Evolutionary conservation across 768 basidiomycete genomes (phyloP).

Genomic region (Russula sp.): DNA sequence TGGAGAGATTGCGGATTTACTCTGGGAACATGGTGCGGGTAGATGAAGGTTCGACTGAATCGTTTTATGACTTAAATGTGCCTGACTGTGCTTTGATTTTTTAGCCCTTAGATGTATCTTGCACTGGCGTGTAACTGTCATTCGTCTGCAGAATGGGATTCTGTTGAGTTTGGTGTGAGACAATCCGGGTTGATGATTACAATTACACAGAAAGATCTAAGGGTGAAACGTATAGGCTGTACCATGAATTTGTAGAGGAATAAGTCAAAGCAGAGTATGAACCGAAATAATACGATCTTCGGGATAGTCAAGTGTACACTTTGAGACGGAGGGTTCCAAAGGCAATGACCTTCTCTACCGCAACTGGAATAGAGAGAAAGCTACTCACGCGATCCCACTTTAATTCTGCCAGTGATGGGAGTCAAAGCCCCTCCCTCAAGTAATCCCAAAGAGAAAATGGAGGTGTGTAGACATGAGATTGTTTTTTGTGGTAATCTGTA

Average conservation of each 20-base stretch:
- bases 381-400: slow-evolving; percentile 97
- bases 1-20: too few relatives aligned
- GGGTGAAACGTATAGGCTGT: slow-evolving; percentile 80
- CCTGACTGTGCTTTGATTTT: too few relatives aligned
- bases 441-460: slow-evolving; percentile 94
- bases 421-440: slow-evolving; percentile 83
- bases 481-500: slow-evolving; percentile 25
- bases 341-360: slow-evolving; percentile 80
- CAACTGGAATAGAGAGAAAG: slow-evolving; percentile 84
- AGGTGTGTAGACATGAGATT: slow-evolving; percentile 34
- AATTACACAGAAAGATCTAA: too few relatives aligned
- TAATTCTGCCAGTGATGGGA: slow-evolving; percentile 90
- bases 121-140: too few relatives aligned
- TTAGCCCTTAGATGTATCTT: too few relatives aligned
- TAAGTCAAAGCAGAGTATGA: slow-evolving; percentile 90
- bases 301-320: neutral
- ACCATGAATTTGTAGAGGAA: slow-evolving; percentile 98
- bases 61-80: too few relatives aligned
- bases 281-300: slow-evolving; percentile 85
- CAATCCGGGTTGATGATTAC: too few relatives aligned
- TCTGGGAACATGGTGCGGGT: too few relatives aligned
- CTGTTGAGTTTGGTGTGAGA: too few relatives aligned
- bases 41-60: too few relatives aligned
- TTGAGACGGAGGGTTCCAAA: neutral
- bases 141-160: too few relatives aligned